A percentile compares a stretch with the other conserved stretches of the same genome.
Evolutionary conservation across 2,329 filamentous ascomycete genomes (phyloP).

Genomic region (Colletotrichum destructivum): DNA sequence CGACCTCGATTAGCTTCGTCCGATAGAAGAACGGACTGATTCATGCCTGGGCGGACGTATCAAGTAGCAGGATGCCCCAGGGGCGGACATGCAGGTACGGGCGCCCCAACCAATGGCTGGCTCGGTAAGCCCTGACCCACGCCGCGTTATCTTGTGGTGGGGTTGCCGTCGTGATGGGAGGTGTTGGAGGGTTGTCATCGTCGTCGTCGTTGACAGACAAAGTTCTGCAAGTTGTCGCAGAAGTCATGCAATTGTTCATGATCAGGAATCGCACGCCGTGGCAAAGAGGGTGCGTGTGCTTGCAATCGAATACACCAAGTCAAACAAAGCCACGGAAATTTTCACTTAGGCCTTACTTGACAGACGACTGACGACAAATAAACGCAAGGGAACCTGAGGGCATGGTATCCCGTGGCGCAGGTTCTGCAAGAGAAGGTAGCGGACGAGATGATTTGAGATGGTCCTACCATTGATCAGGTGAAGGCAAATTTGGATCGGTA

Average conservation of each 20-base stretch:
- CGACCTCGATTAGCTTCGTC: neutral
- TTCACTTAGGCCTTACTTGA: neutral
- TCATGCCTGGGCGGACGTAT: constrained; percentile 8
- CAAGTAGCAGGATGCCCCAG: constrained; percentile 11
- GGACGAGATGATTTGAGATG: neutral
- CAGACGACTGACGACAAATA: neutral
- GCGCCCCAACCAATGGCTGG: neutral
- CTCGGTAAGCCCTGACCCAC: neutral
- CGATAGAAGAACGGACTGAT: neutral
- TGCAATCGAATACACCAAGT: no score
- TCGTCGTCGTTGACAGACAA: neutral
- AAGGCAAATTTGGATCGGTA: neutral
- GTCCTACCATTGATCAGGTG: neutral
- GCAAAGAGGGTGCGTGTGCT: neutral
- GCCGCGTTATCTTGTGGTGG: neutral
- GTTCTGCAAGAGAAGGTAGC: neutral
- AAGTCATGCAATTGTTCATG: neutral
- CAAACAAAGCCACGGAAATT: neutral
- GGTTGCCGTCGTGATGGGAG: neutral
- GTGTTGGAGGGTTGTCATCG: neutral
- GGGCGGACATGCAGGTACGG: constrained; percentile 20
- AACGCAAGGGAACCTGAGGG: neutral
- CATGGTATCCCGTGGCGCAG: neutral
- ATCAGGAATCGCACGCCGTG: no score
- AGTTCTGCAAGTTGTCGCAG: neutral